Evolutionary conservation across 305 asterid species (phyloP).

Genomic region (Solanum hybrid): DNA sequence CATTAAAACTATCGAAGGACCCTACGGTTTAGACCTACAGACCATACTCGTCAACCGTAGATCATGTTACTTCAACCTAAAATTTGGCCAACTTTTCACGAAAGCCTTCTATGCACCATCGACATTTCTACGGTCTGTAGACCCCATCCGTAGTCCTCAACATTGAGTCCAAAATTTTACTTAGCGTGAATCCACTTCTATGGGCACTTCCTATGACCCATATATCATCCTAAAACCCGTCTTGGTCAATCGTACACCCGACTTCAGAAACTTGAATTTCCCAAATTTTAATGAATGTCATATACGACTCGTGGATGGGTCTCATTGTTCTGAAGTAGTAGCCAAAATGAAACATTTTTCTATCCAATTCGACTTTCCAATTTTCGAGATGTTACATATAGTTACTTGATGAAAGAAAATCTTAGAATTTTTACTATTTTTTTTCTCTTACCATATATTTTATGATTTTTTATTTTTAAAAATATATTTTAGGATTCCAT

Average conservation of each 20-base stretch:
- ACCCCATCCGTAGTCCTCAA: background rate
- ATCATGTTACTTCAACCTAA: background rate
- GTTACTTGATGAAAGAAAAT: background rate
- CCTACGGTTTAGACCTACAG: background rate
- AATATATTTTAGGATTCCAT: background rate
- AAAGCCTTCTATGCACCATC: background rate
- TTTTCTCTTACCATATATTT: background rate
- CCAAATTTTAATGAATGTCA: background rate
- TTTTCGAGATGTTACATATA: background rate
- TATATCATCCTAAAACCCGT: background rate
- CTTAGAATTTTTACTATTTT: background rate
- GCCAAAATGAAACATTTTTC: background rate
- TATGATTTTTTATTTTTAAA: no score
- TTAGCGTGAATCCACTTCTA: background rate
- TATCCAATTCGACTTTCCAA: background rate
- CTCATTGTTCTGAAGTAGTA: background rate
- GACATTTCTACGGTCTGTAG: background rate
- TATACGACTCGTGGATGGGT: background rate
- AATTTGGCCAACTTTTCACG: background rate
- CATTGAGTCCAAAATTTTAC: background rate
- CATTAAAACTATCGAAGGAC: background rate
- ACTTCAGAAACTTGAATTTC: background rate
- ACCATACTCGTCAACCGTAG: background rate
- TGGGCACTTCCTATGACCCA: background rate
- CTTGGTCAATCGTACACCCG: background rate